Evolutionary conservation across 192 early-diverging fungal species (phyloP).

Genomic region (Coemansia furcata): DNA sequence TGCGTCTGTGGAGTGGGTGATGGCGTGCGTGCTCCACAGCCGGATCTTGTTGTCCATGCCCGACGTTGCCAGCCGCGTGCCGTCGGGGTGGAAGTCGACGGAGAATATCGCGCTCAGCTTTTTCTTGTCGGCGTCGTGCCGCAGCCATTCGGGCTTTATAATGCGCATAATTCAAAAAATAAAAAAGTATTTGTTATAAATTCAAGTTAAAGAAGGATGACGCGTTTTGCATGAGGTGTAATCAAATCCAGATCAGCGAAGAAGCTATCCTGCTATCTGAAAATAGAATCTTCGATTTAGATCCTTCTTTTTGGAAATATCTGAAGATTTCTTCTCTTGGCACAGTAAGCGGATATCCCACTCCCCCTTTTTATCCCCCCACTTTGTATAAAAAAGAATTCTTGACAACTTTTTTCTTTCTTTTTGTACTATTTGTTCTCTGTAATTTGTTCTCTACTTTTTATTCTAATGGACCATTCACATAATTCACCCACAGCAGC

Average conservation of each 20-base stretch:
- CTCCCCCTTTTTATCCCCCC: too few species aligned
- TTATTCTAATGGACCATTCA: not conserved
- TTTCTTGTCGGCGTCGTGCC: constrained; percentile 68
- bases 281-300: not conserved
- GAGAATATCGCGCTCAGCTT: constrained; percentile 74
- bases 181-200: not conserved
- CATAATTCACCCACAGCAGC: not conserved
- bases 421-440: not conserved
- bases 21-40: constrained; percentile 79
- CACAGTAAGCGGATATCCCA: too few species aligned
- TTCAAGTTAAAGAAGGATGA: not conserved
- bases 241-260: not conserved
- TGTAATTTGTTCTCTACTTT: not conserved
- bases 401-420: too few species aligned
- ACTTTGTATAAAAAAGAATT: too few species aligned
- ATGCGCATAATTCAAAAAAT: constrained; percentile 59
- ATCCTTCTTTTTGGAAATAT: not conserved
- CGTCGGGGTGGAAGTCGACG: constrained; percentile 80
- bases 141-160: constrained; percentile 67
- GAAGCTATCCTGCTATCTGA: too few species aligned
- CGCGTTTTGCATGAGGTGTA: not conserved
- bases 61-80: constrained; percentile 79
- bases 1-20: constrained; percentile 24
- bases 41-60: constrained; percentile 85
- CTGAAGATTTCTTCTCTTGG: not conserved